Base-by-base conservation (phyloP, 805 yeast genomes). In the Myxozyma melibiosi region DNA sequence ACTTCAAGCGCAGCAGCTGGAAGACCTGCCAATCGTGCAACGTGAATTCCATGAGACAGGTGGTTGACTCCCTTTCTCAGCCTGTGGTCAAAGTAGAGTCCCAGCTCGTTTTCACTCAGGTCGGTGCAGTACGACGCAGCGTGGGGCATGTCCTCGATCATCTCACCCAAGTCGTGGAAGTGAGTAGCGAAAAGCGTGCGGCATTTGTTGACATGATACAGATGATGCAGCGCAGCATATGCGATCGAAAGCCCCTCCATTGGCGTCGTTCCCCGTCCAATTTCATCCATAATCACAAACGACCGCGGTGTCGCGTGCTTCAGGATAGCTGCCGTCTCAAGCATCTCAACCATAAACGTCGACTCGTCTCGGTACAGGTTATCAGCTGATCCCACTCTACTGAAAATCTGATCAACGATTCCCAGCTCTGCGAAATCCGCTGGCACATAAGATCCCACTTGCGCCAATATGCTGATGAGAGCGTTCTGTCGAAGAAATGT, bases 271-370 rank as follows among this genome's bases (percentile, higher is more conserved):
- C 97, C 97, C 53, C 96, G 76, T 1, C 97, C 97, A 22, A 90
- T 83, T 67, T 90, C 97, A 71, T 90, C 97, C 54, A 90, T 75
- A 22, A 90, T 83, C 0, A 92, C 87, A 59, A 90, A 73, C 0
- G 96, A 88, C 34, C 78, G 74, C 0, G 74, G 64, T 0, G 94
- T 85, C 7, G 95, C 85, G 41, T 82, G 80, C 37, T 80, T 74
- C 35, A 90, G 69, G 34, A 90, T 89, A 42, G 76, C 73, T 1
- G 89, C 82, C 1, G 96, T 86, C 68, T 90, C 97, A 38, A 84
- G 77, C 96, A 90, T 89, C 66, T 90, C 97, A 14, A 86, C 88
- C 96, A 90, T 88, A 67, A 90, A 90, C 0, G 97, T 90, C n/a
- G 94, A 86, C 66, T 86, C 81, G 40, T 90, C 90, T 46, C 83